Base-by-base conservation (phyloP, 2,329 filamentous ascomycete genomes). In the Penicillium sp. region DNA sequence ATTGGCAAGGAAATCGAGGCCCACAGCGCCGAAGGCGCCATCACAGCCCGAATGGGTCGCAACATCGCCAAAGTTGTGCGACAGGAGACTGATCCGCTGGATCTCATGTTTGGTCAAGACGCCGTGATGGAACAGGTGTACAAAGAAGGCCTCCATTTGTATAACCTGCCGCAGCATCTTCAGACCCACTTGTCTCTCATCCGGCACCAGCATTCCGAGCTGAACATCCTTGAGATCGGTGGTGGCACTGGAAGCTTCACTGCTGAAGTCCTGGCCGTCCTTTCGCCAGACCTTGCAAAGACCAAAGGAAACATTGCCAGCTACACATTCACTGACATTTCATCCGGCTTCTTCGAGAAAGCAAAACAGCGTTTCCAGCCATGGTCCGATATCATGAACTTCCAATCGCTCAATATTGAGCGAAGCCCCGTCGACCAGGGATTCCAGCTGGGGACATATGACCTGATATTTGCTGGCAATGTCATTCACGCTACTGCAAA, bases 71-170 rank as follows among this genome's bases (percentile, higher is more conserved):
- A 45, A 1, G 54, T 68, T 5, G 43, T 69, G 34, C 54, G 54
- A 13, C 54, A 61, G 21, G 55, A 68, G 45, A 45, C 57, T 21
- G 62, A 68, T 49, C 64, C 65, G 6, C 53, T 69, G 7, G 42
- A 65, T 48, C 47, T 69, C 32, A 66, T 69, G 63, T 68, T 67
- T 22, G 60, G 63, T 4, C 53, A 64, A 35, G 62, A 64, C 24
- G 52, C 60, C n/a, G 34, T 67, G 8, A 60, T 68, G 55, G 58
- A 66, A 32, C 47, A 51, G 0, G 57, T 62, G 15, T 67, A 67
- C 43, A 59, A 61, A 17, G 56, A 64, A 9, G 55, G 58, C 4
- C 55, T 64, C 8, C 51, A 54, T n/a, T 39, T 63, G 5, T 58
- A 54, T 21, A 56, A 62, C 34, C 46, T 62, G 4, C 59, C 59